Evolutionary conservation across 257 asterid genomes (phyloP).

Genomic region (Solanum gracilifrons): DNA sequence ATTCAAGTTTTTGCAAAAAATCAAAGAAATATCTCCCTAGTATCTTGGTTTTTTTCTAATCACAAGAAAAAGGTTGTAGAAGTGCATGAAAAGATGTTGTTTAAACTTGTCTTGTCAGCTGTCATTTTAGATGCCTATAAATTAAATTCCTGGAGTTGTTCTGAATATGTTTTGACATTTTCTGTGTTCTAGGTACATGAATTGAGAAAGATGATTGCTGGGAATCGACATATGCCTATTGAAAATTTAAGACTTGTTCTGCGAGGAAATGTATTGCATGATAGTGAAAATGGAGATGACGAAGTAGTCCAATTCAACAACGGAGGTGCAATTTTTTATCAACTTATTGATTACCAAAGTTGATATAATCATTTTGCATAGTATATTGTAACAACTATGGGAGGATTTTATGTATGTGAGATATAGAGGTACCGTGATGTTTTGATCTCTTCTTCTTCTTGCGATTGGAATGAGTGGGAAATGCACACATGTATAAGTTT

Average conservation of each 20-base stretch:
- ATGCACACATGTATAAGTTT: neutral
- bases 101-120: neutral
- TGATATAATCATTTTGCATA: neutral
- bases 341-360: constrained; percentile 2
- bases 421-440: neutral
- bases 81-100: neutral
- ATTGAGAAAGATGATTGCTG: constrained; percentile 67
- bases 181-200: constrained; percentile 46
- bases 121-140: neutral
- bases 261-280: constrained; percentile 63
- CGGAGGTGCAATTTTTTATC: constrained; percentile 38
- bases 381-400: neutral
- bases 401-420: neutral
- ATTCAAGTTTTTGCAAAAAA: neutral
- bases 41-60: neutral
- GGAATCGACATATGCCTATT: constrained; percentile 29
- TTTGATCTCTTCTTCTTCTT: neutral
- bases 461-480: neutral
- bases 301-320: constrained; percentile 32
- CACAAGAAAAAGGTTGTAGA: neutral
- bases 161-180: neutral
- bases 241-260: constrained; percentile 59
- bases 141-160: neutral
- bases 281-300: constrained; percentile 40
- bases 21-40: neutral